phyloP scores from a whole-genome alignment of 345 rosid genomes.

The Leavenworthia alabamica region DNA sequence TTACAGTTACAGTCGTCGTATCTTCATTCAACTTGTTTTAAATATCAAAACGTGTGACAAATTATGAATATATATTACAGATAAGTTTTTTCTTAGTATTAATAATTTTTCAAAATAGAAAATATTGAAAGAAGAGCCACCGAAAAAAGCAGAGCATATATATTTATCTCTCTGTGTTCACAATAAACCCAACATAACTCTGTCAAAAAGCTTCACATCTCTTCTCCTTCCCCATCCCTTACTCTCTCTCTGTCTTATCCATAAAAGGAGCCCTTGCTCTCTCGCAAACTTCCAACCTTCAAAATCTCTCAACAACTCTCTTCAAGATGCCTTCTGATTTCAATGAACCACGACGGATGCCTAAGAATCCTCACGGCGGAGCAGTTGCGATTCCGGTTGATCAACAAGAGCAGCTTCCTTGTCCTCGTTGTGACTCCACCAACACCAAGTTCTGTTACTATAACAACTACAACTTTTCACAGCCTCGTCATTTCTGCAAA shows the following conservation, averaged over 20 bases:
- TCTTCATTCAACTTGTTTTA: background rate
- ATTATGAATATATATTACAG: slow-evolving; percentile 11
- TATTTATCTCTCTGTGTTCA: slow-evolving; percentile 26
- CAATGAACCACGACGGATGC: slow-evolving; percentile 28
- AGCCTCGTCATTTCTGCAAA: slow-evolving; percentile 99
- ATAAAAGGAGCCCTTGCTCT: slow-evolving; percentile 17
- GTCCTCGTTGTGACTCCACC: slow-evolving; percentile 90
- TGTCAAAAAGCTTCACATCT: slow-evolving; percentile 25
- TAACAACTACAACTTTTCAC: slow-evolving; percentile 93
- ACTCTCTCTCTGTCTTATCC: slow-evolving; percentile 9
- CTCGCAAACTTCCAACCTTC: slow-evolving; percentile 11
- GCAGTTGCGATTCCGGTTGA: slow-evolving; percentile 40
- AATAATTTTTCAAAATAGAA: slow-evolving; percentile 8
- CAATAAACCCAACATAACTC: slow-evolving; percentile 30
- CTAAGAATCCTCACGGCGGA: slow-evolving; percentile 26
- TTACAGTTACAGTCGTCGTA: background rate
- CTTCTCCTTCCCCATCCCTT: slow-evolving; percentile 3
- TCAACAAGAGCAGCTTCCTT: slow-evolving; percentile 79
- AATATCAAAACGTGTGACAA: slow-evolving; percentile 1
- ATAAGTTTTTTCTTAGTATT: background rate
- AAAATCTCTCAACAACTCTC: background rate
- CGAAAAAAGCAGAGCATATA: slow-evolving; percentile 4
- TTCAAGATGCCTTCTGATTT: slow-evolving; percentile 50
- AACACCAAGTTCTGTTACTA: slow-evolving; percentile 93
- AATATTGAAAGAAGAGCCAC: slow-evolving; percentile 26